These are phyloP conservation scores for Mycena olivaceomarginata DNA, from an alignment of 768 basidiomycete species.

Conservation along the genomic window DNA sequence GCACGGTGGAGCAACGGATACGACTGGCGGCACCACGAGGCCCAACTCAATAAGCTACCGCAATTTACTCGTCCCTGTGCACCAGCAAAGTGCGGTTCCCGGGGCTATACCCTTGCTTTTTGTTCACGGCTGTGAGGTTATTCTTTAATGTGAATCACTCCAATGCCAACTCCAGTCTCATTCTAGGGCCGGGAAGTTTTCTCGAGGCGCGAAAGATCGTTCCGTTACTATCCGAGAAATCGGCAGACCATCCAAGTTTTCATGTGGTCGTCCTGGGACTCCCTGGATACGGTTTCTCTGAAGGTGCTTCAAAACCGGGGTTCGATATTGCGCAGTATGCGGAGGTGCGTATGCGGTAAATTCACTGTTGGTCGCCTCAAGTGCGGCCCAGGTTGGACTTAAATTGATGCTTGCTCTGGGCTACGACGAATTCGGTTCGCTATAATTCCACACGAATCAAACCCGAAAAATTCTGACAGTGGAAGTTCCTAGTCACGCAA, in stretches of 20 bases:
- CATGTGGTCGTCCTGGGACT: conserved; percentile 78
- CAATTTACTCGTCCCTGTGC: conserved; percentile 22
- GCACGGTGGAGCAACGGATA: conserved; percentile 64
- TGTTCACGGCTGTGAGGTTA: conserved; percentile 11
- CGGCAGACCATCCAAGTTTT: conserved; percentile 69
- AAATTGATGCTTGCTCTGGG: too few species aligned
- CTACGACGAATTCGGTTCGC: too few species aligned
- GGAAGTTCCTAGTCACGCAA: too few species aligned
- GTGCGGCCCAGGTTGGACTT: too few species aligned
- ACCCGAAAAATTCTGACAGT: too few species aligned
- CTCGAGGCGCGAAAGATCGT: conserved; percentile 76
- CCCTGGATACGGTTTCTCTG: conserved; percentile 80
- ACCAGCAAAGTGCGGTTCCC: neutral
- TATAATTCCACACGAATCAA: too few species aligned
- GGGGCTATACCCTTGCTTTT: conserved; percentile 17
- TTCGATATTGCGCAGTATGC: conserved; percentile 70
- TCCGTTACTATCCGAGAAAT: conserved; percentile 66
- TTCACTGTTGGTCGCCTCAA: neutral
- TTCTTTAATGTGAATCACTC: neutral
- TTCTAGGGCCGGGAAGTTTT: conserved; percentile 77
- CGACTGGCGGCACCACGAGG: conserved; percentile 61
- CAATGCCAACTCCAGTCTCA: neutral
- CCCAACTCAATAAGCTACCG: conserved; percentile 17
- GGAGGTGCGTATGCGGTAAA: conserved; percentile 59
- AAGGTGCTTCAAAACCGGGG: conserved; percentile 70